These are phyloP conservation scores for Colletotrichum kahawae DNA, from an alignment of 2,329 filamentous ascomycete species.

Conservation along the genomic window DNA sequence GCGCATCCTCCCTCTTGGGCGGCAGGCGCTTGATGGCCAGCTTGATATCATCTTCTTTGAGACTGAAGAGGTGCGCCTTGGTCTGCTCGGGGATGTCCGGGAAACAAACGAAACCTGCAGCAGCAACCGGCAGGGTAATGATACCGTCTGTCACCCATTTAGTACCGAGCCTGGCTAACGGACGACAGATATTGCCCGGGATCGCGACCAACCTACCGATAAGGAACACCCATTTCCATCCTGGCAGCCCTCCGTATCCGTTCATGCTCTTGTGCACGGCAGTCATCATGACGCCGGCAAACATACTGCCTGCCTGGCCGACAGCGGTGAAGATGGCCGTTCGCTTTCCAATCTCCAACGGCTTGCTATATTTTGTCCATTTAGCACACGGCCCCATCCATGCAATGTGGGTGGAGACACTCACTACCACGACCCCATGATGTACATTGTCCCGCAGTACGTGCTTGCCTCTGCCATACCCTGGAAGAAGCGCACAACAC, in stretches of 20 bases:
- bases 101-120: conserved; percentile 55
- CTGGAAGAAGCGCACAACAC: conserved; percentile 44
- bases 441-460: conserved; percentile 45
- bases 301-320: conserved; percentile 64
- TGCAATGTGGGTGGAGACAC: conserved; percentile 25
- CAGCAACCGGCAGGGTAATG: conserved; percentile 56
- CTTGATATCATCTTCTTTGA: conserved; percentile 26
- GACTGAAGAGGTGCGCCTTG: conserved; percentile 38
- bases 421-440: conserved; percentile 62
- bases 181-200: background rate
- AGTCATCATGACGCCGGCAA: conserved; percentile 62
- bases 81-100: conserved; percentile 50
- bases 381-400: background rate
- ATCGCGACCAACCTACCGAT: conserved; percentile 28
- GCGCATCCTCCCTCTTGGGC: conserved; percentile 34
- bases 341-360: conserved; percentile 64
- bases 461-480: conserved; percentile 43
- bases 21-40: conserved; percentile 34
- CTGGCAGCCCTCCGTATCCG: conserved; percentile 46
- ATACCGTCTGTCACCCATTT: conserved; percentile 41
- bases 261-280: conserved; percentile 42
- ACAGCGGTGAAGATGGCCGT: conserved; percentile 67
- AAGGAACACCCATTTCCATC: conserved; percentile 54
- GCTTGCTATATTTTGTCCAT: conserved; percentile 35
- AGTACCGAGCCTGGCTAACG: background rate